Percentiles rank a stretch among this genome's conserved stretches.
phyloP scores from a whole-genome alignment of 768 basidiomycete species.

The Trametes gibbosa region DNA sequence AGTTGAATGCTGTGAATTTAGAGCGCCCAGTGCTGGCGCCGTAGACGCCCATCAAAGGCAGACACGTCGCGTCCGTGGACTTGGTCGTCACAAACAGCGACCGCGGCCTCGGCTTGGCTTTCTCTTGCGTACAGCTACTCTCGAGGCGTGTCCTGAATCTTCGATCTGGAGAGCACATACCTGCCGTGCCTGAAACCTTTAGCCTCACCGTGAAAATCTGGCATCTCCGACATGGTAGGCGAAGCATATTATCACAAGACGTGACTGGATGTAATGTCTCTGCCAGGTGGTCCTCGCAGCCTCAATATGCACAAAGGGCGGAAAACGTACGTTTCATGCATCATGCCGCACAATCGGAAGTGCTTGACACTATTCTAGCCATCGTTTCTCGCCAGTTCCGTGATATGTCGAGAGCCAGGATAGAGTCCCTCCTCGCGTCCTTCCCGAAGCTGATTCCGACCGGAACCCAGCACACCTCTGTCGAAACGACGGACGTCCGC shows the following conservation, averaged over 20 bases:
- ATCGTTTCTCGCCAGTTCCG: conserved; percentile 96
- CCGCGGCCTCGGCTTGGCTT: not conserved
- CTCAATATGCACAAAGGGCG: conserved; percentile 92
- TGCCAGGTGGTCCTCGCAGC: conserved; percentile 86
- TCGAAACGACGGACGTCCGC: conserved; percentile 91
- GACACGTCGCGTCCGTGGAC: conserved; percentile 14
- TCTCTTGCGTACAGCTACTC: not conserved
- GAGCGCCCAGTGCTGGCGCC: not conserved
- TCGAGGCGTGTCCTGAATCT: not conserved
- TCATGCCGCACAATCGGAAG: too few relatives aligned
- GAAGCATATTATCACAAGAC: not conserved
- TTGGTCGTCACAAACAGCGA: conserved; percentile 8
- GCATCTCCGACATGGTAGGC: conserved; percentile 11
- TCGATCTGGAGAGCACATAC: not conserved
- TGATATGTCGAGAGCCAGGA: conserved; percentile 86
- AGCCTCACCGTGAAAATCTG: not conserved
- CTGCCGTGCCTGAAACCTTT: not conserved
- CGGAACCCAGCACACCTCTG: conserved; percentile 94
- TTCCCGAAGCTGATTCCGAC: conserved; percentile 97
- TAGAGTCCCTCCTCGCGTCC: conserved; percentile 93
- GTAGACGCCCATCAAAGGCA: conserved; percentile 7
- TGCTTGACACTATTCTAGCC: conserved; percentile 43
- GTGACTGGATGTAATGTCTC: not conserved
- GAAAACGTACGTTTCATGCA: conserved; percentile 57
- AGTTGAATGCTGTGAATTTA: not conserved